Evolutionary conservation across 176 grass and related monocot species (phyloP), one percentile per base, ranked within the genome.

Genomic region (Phyllostachys edulis): DNA sequence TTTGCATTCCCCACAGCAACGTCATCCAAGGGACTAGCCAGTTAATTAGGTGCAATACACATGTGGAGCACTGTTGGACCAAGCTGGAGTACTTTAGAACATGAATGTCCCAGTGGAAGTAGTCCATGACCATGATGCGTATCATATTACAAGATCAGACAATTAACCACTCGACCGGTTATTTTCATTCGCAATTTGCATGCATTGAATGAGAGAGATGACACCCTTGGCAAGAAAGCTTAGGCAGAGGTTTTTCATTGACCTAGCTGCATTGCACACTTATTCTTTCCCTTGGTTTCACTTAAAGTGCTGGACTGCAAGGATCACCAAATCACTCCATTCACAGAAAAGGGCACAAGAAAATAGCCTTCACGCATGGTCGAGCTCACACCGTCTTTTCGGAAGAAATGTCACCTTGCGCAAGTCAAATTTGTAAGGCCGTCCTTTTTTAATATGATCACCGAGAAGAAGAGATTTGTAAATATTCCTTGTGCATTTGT

Each of bases 11-110:
- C 76, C 67, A 60, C 71, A 34, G 72, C 85, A 85, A 63, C 74
- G 63, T 89, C 83, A 79, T 68, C 41, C 50, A 12, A 73, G 51
- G 13, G 59, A 10, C 34, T 23, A 67, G 13, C 55, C 39, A 12
- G 37, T 29, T 29, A 29, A 29, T 45, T 66, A 6, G 77, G 63
- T 85, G 77, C 42, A 45, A 67, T 69, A 42, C 83, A 89, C 88
- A 85, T 76, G 82, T 85, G 77, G 77, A 77, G 72, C 88, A 89
- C 71, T 52, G 54, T 71, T 82, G 54, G 70, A 6, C 83, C 83
- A 76, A 89, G 69, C 87, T 85, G 82, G 69, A 39, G 4, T 4
- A 79, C 69, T 79, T 77, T 61, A 16, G 4, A 63, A 62, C 61
- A 16, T 16, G 7, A 54, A n/a, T 81, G 67, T 70, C 70, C 57